Base-by-base conservation (phyloP, 495 filamentous ascomycete species). In the Penicillium bialowiezense region DNA sequence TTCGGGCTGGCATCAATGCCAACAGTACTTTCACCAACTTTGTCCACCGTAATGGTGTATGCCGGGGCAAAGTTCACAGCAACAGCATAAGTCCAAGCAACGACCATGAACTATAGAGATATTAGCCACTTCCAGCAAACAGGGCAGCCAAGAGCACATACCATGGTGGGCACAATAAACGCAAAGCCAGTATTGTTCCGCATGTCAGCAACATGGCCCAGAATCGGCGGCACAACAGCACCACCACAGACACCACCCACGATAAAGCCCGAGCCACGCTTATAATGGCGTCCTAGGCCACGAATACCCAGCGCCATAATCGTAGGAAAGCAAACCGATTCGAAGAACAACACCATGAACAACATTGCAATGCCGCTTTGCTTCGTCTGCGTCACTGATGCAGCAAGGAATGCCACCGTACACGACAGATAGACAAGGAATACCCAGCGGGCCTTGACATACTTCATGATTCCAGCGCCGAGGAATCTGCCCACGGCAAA, bases 41-140 rank as follows among this genome's bases (percentile, higher is more conserved):
- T 78, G 61, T 87, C 85, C 1, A 80, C 81, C 1, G 77, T 76
- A 37, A 77, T 65, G 15, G 76, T 65, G 53, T 88, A 88, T 9
- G 67, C 49, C 3, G 82, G 81, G 28, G 78, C 69, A 50, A 87
- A 85, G 58, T 88, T 87, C n/a, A 84, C 80, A 7, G 71, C 69
- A 9, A 84, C 13, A 3, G 80, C 70, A 60, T 87, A 86, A 7
- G 73, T 74, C 66, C 72, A 80, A 6, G 83, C 80, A 17, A 72
- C 70, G 26, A 83, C 70, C 61, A 84, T 67, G 36, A 70, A 72
- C 65, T 61, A 29, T 13, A 44, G 7, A 14, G 4, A 4, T 1
- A 28, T 51, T 23, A 48, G 28, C 26, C 49, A 39, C 7, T 14
- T 21, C 4, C 17, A 3, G 35, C 23, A 0, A 12, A 33, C 1